Conservation (phyloP, 2,329 filamentous ascomycete species). For the Alternaria sp. region DNA sequence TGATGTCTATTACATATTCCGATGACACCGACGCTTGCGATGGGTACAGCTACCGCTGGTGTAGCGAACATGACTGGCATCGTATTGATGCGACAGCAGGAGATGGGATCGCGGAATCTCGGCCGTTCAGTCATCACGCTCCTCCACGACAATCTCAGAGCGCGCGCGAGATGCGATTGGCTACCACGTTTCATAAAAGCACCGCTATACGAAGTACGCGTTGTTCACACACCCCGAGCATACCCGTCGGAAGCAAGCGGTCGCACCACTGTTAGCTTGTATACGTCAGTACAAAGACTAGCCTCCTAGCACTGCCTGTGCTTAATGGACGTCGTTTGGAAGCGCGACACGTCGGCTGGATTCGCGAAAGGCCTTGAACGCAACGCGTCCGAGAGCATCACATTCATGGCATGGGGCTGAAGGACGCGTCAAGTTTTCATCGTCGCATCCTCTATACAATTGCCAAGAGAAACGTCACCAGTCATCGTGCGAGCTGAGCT, state of each 20-base stretch:
- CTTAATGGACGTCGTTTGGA: background rate
- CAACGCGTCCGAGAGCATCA: background rate
- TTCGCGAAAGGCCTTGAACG: background rate
- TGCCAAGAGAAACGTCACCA: conserved; percentile 7
- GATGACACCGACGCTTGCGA: background rate
- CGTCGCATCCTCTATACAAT: conserved; percentile 5
- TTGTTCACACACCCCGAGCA: background rate
- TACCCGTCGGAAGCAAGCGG: background rate
- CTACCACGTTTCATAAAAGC: background rate
- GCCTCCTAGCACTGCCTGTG: background rate
- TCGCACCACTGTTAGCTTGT: background rate
- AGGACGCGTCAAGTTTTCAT: background rate
- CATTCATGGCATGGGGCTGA: conserved; percentile 9
- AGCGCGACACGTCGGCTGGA: background rate
- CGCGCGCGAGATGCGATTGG: background rate
- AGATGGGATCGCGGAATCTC: background rate
- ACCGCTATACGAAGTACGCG: background rate
- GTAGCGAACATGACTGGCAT: background rate
- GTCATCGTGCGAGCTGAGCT: background rate
- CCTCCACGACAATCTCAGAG: background rate
- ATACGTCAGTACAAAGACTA: background rate
- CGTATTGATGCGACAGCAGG: background rate
- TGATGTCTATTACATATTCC: background rate
- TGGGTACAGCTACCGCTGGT: background rate
- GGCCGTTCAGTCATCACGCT: background rate